These are phyloP conservation scores for Podaxis sp. DNA, from an alignment of 768 basidiomycete genomes.

Conservation along the genomic window DNA sequence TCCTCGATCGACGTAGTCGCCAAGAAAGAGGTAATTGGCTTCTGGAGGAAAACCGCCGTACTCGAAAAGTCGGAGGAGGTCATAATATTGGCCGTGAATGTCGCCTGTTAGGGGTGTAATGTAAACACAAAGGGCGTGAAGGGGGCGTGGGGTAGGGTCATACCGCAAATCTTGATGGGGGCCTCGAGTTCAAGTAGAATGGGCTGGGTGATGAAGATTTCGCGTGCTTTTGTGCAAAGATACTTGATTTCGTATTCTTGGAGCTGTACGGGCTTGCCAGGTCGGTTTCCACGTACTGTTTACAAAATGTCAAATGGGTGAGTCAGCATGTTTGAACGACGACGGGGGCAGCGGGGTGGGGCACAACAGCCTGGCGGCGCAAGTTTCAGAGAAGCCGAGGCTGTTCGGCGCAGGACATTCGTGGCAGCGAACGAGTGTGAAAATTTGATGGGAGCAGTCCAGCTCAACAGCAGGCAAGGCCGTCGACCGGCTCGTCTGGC, in stretches of 20 bases:
- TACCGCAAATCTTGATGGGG: conserved; percentile 99
- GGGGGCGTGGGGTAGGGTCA: conserved; percentile 29
- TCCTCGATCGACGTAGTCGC: conserved; percentile 98
- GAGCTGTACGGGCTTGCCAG: conserved; percentile 96
- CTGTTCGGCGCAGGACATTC: not conserved
- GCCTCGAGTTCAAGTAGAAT: conserved; percentile 97
- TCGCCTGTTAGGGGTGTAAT: conserved; percentile 60
- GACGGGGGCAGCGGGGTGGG: conserved; percentile 8
- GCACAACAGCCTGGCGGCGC: not conserved
- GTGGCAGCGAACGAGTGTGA: not conserved
- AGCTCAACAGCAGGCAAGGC: not conserved
- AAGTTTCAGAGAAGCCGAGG: not conserved
- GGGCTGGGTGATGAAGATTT: conserved; percentile 99
- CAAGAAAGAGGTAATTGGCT: conserved; percentile 99
- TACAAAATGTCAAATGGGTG: conserved; percentile 18
- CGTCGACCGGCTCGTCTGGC: not conserved
- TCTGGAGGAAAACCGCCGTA: conserved; percentile 99
- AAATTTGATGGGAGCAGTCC: conserved; percentile 1
- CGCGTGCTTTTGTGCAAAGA: conserved; percentile 96
- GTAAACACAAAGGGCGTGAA: conserved; percentile 12
- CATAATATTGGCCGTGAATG: conserved; percentile 99
- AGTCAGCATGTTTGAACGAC: conserved; percentile 21
- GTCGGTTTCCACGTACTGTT: conserved; percentile 95
- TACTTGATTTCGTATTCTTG: conserved; percentile 99
- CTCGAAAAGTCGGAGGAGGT: conserved; percentile 95